These are phyloP conservation scores for Tuber borchii DNA, from an alignment of 495 filamentous ascomycete species.

Conservation along the genomic window DNA sequence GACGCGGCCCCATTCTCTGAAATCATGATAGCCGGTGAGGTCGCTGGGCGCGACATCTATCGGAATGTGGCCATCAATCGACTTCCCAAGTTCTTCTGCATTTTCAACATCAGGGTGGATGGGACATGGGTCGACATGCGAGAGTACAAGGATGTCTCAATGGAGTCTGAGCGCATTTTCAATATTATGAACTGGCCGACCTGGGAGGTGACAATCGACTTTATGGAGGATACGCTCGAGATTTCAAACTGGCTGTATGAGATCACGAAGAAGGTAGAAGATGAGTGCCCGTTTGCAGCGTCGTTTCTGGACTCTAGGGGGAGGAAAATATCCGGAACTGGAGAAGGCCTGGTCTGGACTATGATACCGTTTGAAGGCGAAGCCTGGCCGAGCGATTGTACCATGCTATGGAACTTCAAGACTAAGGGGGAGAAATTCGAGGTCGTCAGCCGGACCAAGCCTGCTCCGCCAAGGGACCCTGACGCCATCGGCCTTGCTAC, in stretches of 20 bases:
- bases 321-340: constrained; percentile 25
- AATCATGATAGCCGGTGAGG: constrained; percentile 31
- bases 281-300: constrained; percentile 23
- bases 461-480: constrained; percentile 20
- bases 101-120: constrained; percentile 28
- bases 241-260: constrained; percentile 20
- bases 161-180: constrained; percentile 17
- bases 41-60: constrained; percentile 31
- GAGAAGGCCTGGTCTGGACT: constrained; percentile 30
- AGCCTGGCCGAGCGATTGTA: constrained; percentile 10
- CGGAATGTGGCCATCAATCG: constrained; percentile 28
- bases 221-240: constrained; percentile 10
- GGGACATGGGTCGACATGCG: constrained; percentile 30
- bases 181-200: constrained; percentile 27
- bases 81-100: constrained; percentile 29
- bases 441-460: constrained; percentile 26
- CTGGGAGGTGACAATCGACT: constrained; percentile 24
- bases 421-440: constrained; percentile 29
- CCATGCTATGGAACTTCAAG: constrained; percentile 31
- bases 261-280: constrained; percentile 22
- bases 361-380: constrained; percentile 29
- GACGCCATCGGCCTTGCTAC: constrained; percentile 22
- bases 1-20: constrained; percentile 12
- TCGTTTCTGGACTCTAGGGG: constrained; percentile 18
- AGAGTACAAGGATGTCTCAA: constrained; percentile 14